Evolutionary conservation across 345 rosid genomes (phyloP).

Genomic region (Orychophragmus violaceus): DNA sequence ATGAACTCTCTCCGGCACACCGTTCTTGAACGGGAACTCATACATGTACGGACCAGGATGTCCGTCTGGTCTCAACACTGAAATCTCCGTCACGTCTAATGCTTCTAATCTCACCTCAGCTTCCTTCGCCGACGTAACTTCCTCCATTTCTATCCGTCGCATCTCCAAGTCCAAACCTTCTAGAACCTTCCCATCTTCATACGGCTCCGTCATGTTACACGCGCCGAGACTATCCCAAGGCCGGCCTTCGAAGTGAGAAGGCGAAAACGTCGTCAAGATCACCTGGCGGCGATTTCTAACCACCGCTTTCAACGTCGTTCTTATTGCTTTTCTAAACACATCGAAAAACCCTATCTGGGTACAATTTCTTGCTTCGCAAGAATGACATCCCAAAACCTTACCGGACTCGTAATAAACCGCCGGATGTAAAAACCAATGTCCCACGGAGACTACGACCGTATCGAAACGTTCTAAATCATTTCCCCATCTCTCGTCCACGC

Average conservation of each 20-base stretch:
- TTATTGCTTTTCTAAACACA: slow-evolving; percentile 62
- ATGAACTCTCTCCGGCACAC: slow-evolving; percentile 61
- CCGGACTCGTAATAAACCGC: slow-evolving; percentile 72
- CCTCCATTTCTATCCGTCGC: slow-evolving; percentile 58
- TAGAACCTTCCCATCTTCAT: slow-evolving; percentile 47
- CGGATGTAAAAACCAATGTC: slow-evolving; percentile 93
- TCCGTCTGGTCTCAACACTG: slow-evolving; percentile 74
- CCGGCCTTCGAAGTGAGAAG: slow-evolving; percentile 91
- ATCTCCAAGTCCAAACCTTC: slow-evolving; percentile 81
- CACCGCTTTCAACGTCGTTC: slow-evolving; percentile 52
- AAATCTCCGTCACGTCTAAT: slow-evolving; percentile 64
- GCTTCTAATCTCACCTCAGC: slow-evolving; percentile 47
- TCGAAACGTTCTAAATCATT: slow-evolving; percentile 51
- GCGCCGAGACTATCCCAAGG: slow-evolving; percentile 87
- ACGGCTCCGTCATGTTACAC: slow-evolving; percentile 76
- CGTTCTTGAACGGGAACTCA: slow-evolving; percentile 69
- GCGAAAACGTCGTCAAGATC: slow-evolving; percentile 71
- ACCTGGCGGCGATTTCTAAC: slow-evolving; percentile 33
- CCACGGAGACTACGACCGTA: slow-evolving; percentile 60
- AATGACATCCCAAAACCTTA: slow-evolving; percentile 75
- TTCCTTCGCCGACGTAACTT: slow-evolving; percentile 44
- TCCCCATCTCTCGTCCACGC: slow-evolving; percentile 77
- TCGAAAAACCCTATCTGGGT: slow-evolving; percentile 79
- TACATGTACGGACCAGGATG: slow-evolving; percentile 94
- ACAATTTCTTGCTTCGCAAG: slow-evolving; percentile 60